These are phyloP conservation scores for Lipomyces yamadae DNA, from an alignment of 805 yeast species.

Conservation along the genomic window DNA sequence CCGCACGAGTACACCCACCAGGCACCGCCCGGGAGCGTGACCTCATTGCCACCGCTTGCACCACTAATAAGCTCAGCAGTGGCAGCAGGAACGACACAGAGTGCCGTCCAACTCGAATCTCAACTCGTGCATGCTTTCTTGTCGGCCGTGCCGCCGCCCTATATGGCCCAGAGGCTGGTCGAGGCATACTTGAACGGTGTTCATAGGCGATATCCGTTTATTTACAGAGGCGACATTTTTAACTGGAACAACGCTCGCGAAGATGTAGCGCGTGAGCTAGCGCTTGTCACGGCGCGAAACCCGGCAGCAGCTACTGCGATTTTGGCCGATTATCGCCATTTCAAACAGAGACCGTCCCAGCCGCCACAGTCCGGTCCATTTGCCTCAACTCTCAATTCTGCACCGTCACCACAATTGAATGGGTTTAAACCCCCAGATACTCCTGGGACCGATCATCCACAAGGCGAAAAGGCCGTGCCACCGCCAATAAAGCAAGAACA, in stretches of 20 bases:
- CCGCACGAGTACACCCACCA: constrained; percentile 9
- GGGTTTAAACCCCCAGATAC: constrained; percentile 3
- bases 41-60: not conserved
- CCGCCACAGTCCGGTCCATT: not conserved
- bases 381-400: not conserved
- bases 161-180: constrained; percentile 27
- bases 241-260: constrained; percentile 23
- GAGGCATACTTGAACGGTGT: constrained; percentile 31
- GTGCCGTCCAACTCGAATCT: constrained; percentile 11
- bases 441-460: not conserved
- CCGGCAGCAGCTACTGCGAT: constrained; percentile 3
- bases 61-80: not conserved
- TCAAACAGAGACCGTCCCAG: constrained; percentile 3
- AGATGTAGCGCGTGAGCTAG: constrained; percentile 25
- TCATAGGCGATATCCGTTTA: constrained; percentile 32
- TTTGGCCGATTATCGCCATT: not conserved
- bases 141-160: constrained; percentile 19
- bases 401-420: not conserved
- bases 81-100: not conserved
- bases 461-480: not conserved
- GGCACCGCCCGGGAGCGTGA: constrained; percentile 8
- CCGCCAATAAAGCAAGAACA: not conserved
- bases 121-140: constrained; percentile 23
- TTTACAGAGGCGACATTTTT: constrained; percentile 22
- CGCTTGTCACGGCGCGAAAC: constrained; percentile 15